phyloP scores from a whole-genome alignment of 2,329 filamentous ascomycete species.

The Penicillium sp. region DNA sequence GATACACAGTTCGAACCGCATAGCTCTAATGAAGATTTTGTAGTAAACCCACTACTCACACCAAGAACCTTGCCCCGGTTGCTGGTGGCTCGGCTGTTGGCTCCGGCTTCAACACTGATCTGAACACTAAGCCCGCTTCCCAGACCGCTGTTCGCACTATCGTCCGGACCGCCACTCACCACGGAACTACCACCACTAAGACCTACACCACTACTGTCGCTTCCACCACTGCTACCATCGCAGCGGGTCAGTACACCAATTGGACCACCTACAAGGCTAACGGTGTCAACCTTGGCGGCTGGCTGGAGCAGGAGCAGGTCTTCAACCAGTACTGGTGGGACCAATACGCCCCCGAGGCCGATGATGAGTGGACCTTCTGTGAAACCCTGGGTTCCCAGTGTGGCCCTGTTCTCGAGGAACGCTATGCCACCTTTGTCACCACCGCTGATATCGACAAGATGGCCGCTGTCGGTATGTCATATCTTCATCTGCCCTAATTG shows the following conservation, averaged over 20 bases:
- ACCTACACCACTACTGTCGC: not conserved
- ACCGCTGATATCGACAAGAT: slow-evolving; percentile 7
- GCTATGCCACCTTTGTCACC: slow-evolving; percentile 7
- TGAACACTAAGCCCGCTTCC: not conserved
- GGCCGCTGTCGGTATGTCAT: not conserved
- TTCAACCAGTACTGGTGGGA: slow-evolving; percentile 21
- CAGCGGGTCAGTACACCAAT: slow-evolving; percentile 9
- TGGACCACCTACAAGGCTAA: slow-evolving; percentile 21
- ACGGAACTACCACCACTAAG: not conserved
- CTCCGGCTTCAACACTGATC: not conserved
- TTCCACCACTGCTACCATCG: not conserved
- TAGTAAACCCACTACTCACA: not conserved
- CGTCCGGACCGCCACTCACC: not conserved
- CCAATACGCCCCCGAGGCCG: slow-evolving; percentile 10
- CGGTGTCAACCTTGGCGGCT: slow-evolving; percentile 24
- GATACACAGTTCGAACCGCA: not conserved
- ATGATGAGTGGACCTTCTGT: slow-evolving; percentile 23
- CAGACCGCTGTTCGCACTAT: not conserved
- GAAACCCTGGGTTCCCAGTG: slow-evolving; percentile 1
- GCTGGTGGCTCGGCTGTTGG: not conserved
- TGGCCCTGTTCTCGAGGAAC: slow-evolving; percentile 6
- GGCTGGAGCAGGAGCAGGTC: slow-evolving; percentile 21
- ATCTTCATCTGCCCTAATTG: not conserved
- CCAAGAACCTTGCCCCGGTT: not conserved
- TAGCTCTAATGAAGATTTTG: not conserved